A percentile compares a stretch with the other conserved stretches of the same genome.
Evolutionary conservation across 176 grass and related monocot genomes (phyloP).

Genomic region (Elymus sibiricus): DNA sequence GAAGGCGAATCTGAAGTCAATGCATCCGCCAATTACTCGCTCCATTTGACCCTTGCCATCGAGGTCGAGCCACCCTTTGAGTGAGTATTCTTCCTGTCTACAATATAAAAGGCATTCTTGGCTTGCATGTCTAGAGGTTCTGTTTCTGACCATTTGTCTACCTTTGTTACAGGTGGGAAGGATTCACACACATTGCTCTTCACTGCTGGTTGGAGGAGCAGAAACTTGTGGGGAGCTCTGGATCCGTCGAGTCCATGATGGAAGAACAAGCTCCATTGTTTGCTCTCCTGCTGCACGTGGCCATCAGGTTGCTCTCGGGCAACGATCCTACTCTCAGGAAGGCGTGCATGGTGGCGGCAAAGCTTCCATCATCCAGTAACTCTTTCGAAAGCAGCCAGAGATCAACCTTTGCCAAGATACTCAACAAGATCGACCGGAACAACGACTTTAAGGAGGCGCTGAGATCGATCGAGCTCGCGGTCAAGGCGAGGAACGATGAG

Average conservation of each 20-base stretch:
- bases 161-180: slow-evolving; percentile 72
- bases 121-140: background rate
- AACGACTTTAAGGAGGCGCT: slow-evolving; percentile 38
- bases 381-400: slow-evolving; percentile 30
- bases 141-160: background rate
- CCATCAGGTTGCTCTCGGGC: slow-evolving; percentile 59
- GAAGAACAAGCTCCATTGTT: slow-evolving; percentile 27
- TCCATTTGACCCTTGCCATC: slow-evolving; percentile 92
- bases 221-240: slow-evolving; percentile 16
- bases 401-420: slow-evolving; percentile 49
- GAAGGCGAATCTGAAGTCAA: slow-evolving; percentile 8
- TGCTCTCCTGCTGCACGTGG: slow-evolving; percentile 59
- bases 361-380: background rate
- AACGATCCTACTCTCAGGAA: slow-evolving; percentile 47
- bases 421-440: slow-evolving; percentile 29
- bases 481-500: slow-evolving; percentile 36
- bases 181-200: slow-evolving; percentile 73
- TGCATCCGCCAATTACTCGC: slow-evolving; percentile 27
- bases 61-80: slow-evolving; percentile 86
- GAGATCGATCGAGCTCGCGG: slow-evolving; percentile 18
- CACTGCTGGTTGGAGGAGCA: slow-evolving; percentile 62
- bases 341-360: slow-evolving; percentile 67
- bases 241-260: background rate
- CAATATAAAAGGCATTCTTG: background rate
- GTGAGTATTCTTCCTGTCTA: slow-evolving; percentile 44